A percentile compares a stretch with the other conserved stretches of the same genome.
phyloP scores from a whole-genome alignment of 2,329 filamentous ascomycete genomes.

The Ophiostoma piceae region DNA sequence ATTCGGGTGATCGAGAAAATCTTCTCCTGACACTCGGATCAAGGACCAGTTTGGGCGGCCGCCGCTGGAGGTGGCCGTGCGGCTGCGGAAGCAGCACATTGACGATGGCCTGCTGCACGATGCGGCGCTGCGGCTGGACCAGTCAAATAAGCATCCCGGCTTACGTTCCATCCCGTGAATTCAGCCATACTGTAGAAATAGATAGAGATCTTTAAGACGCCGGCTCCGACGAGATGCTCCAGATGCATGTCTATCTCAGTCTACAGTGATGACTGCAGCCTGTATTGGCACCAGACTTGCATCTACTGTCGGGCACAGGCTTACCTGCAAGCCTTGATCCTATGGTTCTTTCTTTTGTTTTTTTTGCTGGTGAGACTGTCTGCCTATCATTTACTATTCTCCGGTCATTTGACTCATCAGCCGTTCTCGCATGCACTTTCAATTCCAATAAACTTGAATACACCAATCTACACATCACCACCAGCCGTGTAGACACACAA shows the following conservation, averaged over 20 bases:
- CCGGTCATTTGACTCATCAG: not conserved
- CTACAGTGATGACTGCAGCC: not conserved
- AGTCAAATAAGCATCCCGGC: slow-evolving; percentile 3
- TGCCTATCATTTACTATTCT: not conserved
- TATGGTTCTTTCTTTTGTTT: not conserved
- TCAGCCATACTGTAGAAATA: not conserved
- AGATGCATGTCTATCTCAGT: too few species aligned
- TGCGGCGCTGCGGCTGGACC: not conserved
- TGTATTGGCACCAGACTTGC: too few species aligned
- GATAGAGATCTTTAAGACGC: not conserved
- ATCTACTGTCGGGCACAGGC: not conserved
- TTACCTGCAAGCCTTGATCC: not conserved
- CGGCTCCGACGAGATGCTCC: not conserved
- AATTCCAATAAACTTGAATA: too few species aligned
- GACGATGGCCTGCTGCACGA: slow-evolving; percentile 2
- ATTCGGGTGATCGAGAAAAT: too few species aligned
- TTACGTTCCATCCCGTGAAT: not conserved
- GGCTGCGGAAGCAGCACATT: not conserved
- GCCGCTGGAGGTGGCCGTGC: not conserved
- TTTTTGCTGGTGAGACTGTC: not conserved
- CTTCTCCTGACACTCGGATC: not conserved
- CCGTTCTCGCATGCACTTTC: not conserved
- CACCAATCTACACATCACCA: not conserved
- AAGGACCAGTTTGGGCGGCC: not conserved
- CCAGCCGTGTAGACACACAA: slow-evolving; percentile 6